These are phyloP conservation scores for Diplosphaera chodatii DNA, from an alignment of 139 green algal genomes.

Conservation along the genomic window DNA sequence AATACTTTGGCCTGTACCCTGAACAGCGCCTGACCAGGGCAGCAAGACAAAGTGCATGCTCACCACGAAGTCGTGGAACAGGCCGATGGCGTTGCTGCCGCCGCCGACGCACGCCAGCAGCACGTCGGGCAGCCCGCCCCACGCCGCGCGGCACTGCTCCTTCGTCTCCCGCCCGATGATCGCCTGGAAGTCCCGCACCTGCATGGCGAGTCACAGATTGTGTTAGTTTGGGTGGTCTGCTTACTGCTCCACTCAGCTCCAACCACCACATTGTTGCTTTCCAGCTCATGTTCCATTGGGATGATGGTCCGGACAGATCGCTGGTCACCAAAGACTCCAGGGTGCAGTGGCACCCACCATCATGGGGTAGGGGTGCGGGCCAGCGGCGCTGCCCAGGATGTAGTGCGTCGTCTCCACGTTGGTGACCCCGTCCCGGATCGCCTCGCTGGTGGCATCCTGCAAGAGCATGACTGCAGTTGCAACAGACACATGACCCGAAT, in stretches of 20 bases:
- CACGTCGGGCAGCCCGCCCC: slow-evolving; percentile 84
- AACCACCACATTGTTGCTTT: too few species aligned
- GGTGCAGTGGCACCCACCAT: slow-evolving; percentile 88
- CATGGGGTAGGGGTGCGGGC: slow-evolving; percentile 98
- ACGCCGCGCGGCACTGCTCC: slow-evolving; percentile 74
- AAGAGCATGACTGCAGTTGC: too few species aligned
- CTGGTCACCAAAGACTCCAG: too few species aligned
- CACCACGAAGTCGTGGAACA: slow-evolving; percentile 95
- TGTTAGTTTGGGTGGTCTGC: not conserved
- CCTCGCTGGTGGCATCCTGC: slow-evolving; percentile 43
- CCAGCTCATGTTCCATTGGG: too few species aligned
- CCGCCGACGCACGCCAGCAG: slow-evolving; percentile 96
- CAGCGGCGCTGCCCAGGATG: slow-evolving; percentile 94
- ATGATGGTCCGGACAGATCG: too few species aligned
- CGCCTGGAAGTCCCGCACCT: slow-evolving; percentile 93
- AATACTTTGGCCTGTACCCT: too few species aligned
- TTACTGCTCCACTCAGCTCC: not conserved
- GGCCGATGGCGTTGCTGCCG: slow-evolving; percentile 96
- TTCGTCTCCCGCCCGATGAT: slow-evolving; percentile 89
- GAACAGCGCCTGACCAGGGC: too few species aligned
- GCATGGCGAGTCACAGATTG: not conserved
- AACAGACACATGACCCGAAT: too few species aligned
- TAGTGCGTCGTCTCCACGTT: too few species aligned
- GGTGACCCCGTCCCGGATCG: too few species aligned
- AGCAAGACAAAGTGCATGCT: too few species aligned